phyloP scores from a whole-genome alignment of 2,329 filamentous ascomycete genomes.

The Pleurostoma richardsiae region DNA sequence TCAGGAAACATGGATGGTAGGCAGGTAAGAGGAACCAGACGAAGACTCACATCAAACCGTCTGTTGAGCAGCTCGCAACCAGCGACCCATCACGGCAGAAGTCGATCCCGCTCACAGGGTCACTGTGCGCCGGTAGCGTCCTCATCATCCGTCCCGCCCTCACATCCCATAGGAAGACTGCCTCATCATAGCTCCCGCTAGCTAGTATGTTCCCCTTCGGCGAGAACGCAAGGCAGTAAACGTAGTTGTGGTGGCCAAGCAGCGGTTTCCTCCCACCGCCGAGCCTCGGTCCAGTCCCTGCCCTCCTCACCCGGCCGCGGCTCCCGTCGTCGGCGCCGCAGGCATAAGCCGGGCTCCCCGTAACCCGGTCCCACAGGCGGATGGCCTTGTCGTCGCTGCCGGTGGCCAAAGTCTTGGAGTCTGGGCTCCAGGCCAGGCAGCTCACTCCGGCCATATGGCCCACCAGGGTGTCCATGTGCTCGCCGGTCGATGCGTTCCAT shows the following conservation, averaged over 20 bases:
- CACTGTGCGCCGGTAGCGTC: slow-evolving; percentile 86
- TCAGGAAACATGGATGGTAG: neutral
- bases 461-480: slow-evolving; percentile 80
- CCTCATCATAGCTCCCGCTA: slow-evolving; percentile 93
- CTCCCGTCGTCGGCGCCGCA: slow-evolving; percentile 11
- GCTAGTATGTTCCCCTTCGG: slow-evolving; percentile 97
- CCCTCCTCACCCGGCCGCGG: slow-evolving; percentile 2
- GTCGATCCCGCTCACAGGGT: slow-evolving; percentile 90
- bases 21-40: neutral
- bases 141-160: slow-evolving; percentile 83
- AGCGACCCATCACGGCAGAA: slow-evolving; percentile 90
- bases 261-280: slow-evolving; percentile 48
- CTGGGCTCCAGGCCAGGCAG: slow-evolving; percentile 89
- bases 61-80: slow-evolving; percentile 85
- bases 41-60: slow-evolving; percentile 71
- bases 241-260: slow-evolving; percentile 90
- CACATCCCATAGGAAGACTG: slow-evolving; percentile 95
- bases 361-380: slow-evolving; percentile 78
- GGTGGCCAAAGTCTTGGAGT: slow-evolving; percentile 80
- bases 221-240: slow-evolving; percentile 92
- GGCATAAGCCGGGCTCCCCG: slow-evolving; percentile 34
- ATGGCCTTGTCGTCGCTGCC: slow-evolving; percentile 97
- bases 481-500: slow-evolving; percentile 76
- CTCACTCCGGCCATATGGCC: slow-evolving; percentile 92
- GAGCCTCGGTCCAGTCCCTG: slow-evolving; percentile 7